phyloP scores from a whole-genome alignment of 2,329 filamentous ascomycete genomes.

The Fusarium oligoseptatum region DNA sequence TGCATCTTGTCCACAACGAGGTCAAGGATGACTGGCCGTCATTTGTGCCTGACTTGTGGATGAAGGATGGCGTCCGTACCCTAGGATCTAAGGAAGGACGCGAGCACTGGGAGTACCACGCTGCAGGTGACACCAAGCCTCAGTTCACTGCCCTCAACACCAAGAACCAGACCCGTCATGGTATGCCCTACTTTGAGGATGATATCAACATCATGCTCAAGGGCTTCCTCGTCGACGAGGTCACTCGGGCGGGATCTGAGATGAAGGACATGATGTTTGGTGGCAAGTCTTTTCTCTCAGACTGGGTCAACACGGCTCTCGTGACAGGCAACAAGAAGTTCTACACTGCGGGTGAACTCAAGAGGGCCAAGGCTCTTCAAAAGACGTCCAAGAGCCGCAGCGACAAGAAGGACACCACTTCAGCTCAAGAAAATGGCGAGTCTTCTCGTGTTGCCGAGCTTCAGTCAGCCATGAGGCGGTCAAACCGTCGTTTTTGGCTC shows the following conservation, averaged over 20 bases:
- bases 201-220: conserved; percentile 19
- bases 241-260: conserved; percentile 4
- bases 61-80: conserved; percentile 14
- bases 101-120: conserved; percentile 16
- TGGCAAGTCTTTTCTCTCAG: conserved; percentile 6
- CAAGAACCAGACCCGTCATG: conserved; percentile 9
- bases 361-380: conserved; percentile 6
- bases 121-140: conserved; percentile 10
- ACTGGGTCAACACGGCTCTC: conserved; percentile 12
- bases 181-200: conserved; percentile 13
- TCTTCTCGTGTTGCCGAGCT: conserved; percentile 9
- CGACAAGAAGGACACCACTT: not conserved
- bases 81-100: conserved; percentile 14
- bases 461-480: not conserved
- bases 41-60: conserved; percentile 14
- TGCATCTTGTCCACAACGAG: conserved; percentile 11
- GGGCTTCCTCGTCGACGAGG: conserved; percentile 13
- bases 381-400: conserved; percentile 8
- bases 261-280: conserved; percentile 16
- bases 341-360: conserved; percentile 9
- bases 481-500: conserved; percentile 1
- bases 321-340: conserved; percentile 15
- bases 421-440: not conserved
- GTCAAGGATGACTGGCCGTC: conserved; percentile 16
- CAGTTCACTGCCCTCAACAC: conserved; percentile 10